Percentiles rank a stretch among this genome's conserved stretches.
phyloP scores from a whole-genome alignment of 73 alveolate species.

The Paramecium biaurelia region DNA sequence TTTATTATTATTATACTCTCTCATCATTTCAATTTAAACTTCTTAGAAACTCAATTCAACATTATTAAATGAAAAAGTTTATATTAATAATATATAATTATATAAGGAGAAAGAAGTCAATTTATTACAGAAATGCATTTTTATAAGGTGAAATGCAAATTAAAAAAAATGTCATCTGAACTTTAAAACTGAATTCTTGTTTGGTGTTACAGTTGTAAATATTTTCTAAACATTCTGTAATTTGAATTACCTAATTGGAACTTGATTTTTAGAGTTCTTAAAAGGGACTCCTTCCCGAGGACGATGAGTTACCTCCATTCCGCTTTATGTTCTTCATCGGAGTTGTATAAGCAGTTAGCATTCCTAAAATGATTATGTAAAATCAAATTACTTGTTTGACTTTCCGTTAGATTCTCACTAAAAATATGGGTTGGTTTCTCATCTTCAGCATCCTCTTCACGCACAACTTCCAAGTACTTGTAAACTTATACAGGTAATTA shows the following conservation, averaged over 20 bases:
- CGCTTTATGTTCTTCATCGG: conserved; percentile 11
- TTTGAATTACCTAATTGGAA: conserved; percentile 27
- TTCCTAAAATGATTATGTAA: background rate
- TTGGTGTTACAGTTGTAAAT: background rate
- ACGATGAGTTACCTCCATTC: conserved; percentile 25
- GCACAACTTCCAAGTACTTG: conserved; percentile 24
- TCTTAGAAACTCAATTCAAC: background rate
- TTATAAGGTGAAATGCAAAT: background rate
- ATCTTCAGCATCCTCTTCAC: conserved; percentile 34
- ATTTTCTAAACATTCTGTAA: background rate
- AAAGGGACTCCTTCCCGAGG: conserved; percentile 30
- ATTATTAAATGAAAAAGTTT: background rate
- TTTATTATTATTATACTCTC: background rate
- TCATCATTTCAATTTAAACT: background rate
- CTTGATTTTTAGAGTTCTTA: conserved; percentile 18
- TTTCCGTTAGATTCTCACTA: conserved; percentile 22
- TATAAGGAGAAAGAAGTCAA: background rate
- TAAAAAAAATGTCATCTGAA: conserved; percentile 37
- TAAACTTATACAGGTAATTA: background rate
- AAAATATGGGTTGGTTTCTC: background rate
- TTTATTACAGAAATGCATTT: background rate
- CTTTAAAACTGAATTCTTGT: conserved; percentile 16
- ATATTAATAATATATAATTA: background rate
- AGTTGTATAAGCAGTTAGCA: conserved; percentile 39
- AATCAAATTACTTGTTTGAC: background rate